Conservation (phyloP, 2,329 filamentous ascomycete species). For the Pseudogymnoascus sp. region DNA sequence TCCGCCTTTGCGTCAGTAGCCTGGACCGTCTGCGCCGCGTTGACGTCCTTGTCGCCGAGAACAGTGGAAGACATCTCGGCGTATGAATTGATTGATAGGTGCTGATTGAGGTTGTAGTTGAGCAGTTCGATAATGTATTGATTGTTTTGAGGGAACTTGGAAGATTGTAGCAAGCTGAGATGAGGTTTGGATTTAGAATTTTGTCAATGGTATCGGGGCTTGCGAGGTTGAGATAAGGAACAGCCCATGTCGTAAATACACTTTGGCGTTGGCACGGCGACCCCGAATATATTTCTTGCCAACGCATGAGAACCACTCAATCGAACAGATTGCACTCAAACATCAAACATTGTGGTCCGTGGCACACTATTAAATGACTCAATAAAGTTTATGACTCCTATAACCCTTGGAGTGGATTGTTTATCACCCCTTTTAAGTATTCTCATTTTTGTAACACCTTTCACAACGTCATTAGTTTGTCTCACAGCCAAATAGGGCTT, state of each 20-base stretch:
- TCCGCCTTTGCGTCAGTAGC: slow-evolving; percentile 32
- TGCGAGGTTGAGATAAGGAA: not conserved
- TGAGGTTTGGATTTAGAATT: slow-evolving; percentile 7
- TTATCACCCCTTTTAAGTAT: not conserved
- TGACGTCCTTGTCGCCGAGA: slow-evolving; percentile 59
- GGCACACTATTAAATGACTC: not conserved
- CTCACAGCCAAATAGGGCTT: not conserved
- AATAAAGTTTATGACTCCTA: not conserved
- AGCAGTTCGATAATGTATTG: not conserved
- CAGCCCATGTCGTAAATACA: not conserved
- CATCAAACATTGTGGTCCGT: slow-evolving; percentile 2
- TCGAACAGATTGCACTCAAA: not conserved
- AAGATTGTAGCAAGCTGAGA: not conserved
- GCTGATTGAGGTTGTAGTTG: not conserved
- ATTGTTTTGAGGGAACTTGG: not conserved
- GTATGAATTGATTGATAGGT: slow-evolving; percentile 1
- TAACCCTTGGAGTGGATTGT: not conserved
- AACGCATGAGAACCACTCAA: slow-evolving; percentile 2
- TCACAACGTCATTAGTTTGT: slow-evolving; percentile 2
- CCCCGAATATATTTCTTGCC: not conserved
- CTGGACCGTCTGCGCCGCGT: slow-evolving; percentile 31
- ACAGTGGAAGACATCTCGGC: slow-evolving; percentile 48
- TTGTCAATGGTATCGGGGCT: not conserved
- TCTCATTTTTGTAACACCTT: not conserved
- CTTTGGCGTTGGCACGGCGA: slow-evolving; percentile 4